Evolutionary conservation across 768 basidiomycete genomes (phyloP).

Genomic region (Paxillus involutus): DNA sequence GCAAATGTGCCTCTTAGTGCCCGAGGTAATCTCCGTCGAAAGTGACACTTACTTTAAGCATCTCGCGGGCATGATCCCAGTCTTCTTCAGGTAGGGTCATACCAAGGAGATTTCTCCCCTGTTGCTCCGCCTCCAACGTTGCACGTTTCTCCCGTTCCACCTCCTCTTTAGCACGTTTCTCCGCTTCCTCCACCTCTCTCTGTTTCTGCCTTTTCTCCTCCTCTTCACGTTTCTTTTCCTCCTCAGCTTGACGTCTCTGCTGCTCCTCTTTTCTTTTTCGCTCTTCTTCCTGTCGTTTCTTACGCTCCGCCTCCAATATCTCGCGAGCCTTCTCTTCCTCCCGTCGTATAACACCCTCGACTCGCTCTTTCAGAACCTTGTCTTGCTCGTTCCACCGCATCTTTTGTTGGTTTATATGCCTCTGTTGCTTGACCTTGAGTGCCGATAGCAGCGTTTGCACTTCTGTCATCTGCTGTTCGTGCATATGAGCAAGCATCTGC

Average conservation of each 20-base stretch:
- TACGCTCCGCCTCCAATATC: conserved; percentile 57
- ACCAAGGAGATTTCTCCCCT: conserved; percentile 44
- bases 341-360: conserved; percentile 59
- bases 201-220: conserved; percentile 42
- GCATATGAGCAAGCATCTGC: conserved; percentile 36
- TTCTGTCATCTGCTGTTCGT: conserved; percentile 52
- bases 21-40: conserved; percentile 18
- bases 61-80: conserved; percentile 57
- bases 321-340: conserved; percentile 61
- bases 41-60: conserved; percentile 47
- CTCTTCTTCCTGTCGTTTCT: conserved; percentile 48
- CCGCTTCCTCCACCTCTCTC: conserved; percentile 31
- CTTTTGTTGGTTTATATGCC: conserved; percentile 45
- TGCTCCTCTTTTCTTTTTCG: conserved; percentile 48
- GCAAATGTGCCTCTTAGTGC: conserved; percentile 15
- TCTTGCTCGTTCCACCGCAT: conserved; percentile 47
- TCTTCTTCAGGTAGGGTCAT: conserved; percentile 60
- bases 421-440: conserved; percentile 44
- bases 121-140: conserved; percentile 37
- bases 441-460: conserved; percentile 46
- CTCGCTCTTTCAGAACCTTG: conserved; percentile 49
- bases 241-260: conserved; percentile 41
- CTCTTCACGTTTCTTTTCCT: conserved; percentile 39
- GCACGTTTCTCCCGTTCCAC: conserved; percentile 36
- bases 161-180: conserved; percentile 32